Evolutionary conservation across 768 basidiomycete genomes (phyloP).

Genomic region (Gyrodon lividus): DNA sequence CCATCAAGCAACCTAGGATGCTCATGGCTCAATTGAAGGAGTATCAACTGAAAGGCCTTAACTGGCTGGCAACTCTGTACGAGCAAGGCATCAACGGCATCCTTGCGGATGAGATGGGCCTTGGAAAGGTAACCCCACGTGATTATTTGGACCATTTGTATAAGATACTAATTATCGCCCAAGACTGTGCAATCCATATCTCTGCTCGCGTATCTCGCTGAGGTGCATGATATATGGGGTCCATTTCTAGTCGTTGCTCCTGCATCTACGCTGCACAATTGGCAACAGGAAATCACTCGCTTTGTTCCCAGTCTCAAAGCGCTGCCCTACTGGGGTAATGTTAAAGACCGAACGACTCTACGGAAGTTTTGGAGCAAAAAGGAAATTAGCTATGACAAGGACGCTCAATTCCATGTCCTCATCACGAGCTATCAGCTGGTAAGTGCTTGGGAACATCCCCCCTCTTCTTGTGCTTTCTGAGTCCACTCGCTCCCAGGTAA

Average conservation of each 20-base stretch:
- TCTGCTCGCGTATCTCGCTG: constrained; percentile 90
- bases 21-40: constrained; percentile 96
- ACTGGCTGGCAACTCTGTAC: constrained; percentile 96
- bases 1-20: constrained; percentile 92
- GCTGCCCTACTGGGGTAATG: constrained; percentile 97
- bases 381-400: constrained; percentile 91
- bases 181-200: constrained; percentile 98
- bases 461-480: neutral
- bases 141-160: constrained; percentile 9
- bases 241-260: constrained; percentile 98
- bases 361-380: constrained; percentile 99
- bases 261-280: constrained; percentile 95
- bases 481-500: constrained; percentile 53
- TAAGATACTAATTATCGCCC: neutral
- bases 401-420: constrained; percentile 94
- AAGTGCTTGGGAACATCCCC: constrained; percentile 23
- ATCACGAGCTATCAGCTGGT: constrained; percentile 97
- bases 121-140: constrained; percentile 63
- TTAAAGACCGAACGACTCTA: constrained; percentile 91
- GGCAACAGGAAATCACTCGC: constrained; percentile 97
- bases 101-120: constrained; percentile 98
- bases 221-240: constrained; percentile 98
- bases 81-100: constrained; percentile 99
- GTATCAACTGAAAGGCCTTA: constrained; percentile 96
- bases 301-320: constrained; percentile 95